Evolutionary conservation across 2,329 filamentous ascomycete genomes (phyloP).

Genomic region (Neonectria neomacrospora): DNA sequence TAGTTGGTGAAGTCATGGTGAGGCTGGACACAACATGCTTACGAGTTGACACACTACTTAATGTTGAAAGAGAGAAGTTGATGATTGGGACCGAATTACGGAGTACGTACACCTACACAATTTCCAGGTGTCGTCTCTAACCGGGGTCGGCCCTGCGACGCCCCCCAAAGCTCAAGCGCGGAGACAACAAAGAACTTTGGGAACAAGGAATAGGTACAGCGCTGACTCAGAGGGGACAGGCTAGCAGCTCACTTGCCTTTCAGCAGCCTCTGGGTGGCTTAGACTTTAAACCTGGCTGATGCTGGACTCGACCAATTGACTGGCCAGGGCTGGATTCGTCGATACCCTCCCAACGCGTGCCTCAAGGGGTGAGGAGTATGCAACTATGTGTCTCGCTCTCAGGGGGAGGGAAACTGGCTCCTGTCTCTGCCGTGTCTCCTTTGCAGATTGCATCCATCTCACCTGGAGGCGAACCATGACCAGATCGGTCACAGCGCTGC

Average conservation of each 20-base stretch:
- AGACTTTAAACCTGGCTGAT: conserved; percentile 3
- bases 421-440: neutral
- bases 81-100: too few relatives aligned
- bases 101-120: too few relatives aligned
- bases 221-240: conserved; percentile 1
- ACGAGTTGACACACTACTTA: too few relatives aligned
- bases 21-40: neutral
- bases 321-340: neutral
- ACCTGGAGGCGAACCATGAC: neutral
- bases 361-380: neutral
- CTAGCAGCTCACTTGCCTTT: neutral
- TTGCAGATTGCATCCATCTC: neutral
- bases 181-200: neutral
- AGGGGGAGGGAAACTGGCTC: neutral
- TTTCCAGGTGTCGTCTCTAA: neutral
- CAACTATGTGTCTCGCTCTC: neutral
- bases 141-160: conserved; percentile 8
- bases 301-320: neutral
- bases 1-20: neutral
- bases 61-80: too few relatives aligned
- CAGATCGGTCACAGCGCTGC: conserved; percentile 6
- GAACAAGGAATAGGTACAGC: conserved; percentile 16
- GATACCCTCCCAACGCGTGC: neutral
- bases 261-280: conserved; percentile 15
- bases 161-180: neutral